Conservation (phyloP, 176 grass and related monocot species). For the Hyparrhenia diplandra region DNA sequence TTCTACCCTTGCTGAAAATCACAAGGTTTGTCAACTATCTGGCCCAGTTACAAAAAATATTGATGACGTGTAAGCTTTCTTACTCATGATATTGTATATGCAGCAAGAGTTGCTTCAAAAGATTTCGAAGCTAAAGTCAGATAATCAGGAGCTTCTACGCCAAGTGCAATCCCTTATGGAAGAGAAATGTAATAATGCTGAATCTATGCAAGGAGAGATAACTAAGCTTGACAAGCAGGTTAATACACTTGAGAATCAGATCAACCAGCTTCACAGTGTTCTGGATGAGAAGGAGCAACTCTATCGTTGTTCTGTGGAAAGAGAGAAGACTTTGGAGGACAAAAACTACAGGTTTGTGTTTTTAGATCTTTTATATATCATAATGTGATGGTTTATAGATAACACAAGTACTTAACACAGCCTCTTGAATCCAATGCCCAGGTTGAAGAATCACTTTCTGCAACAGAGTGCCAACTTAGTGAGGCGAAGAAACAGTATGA, state of each 20-base stretch:
- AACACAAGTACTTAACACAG: conserved; percentile 12
- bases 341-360: conserved; percentile 68
- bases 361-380: not conserved
- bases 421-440: conserved; percentile 30
- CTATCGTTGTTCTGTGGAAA: conserved; percentile 51
- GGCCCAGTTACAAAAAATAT: not conserved
- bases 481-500: conserved; percentile 77
- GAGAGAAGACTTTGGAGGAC: conserved; percentile 71
- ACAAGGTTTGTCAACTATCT: conserved; percentile 55
- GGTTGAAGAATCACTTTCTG: conserved; percentile 58
- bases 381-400: conserved; percentile 24
- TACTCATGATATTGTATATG: conserved; percentile 27
- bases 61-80: conserved; percentile 12
- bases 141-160: conserved; percentile 34
- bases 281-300: conserved; percentile 83
- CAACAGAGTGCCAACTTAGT: conserved; percentile 66
- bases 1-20: conserved; percentile 55
- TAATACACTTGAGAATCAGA: conserved; percentile 61
- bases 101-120: conserved; percentile 74
- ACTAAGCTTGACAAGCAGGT: conserved; percentile 60
- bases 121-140: conserved; percentile 57
- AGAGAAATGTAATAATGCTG: conserved; percentile 60
- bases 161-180: conserved; percentile 50
- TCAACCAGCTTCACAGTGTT: conserved; percentile 43
- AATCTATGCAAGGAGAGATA: conserved; percentile 63